Conservation (phyloP, 768 basidiomycete species). For the Termitomyces sp. region DNA sequence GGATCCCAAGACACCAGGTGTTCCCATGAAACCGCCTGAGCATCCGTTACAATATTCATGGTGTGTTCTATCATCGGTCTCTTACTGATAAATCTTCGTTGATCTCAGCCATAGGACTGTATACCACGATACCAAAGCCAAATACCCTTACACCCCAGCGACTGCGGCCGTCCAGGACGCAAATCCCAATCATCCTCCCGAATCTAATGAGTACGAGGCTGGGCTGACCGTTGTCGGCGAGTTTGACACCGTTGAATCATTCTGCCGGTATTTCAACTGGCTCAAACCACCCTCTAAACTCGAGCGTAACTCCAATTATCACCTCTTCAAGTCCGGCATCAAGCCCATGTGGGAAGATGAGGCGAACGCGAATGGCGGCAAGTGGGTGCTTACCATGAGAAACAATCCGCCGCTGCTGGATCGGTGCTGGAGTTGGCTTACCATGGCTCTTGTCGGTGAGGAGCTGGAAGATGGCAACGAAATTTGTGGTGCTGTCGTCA, state of each 20-base stretch:
- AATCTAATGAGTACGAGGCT: conserved; percentile 76
- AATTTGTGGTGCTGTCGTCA: conserved; percentile 85
- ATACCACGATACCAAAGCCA: conserved; percentile 83
- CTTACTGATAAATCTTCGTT: neutral
- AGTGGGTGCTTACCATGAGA: conserved; percentile 94
- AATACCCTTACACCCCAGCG: conserved; percentile 53
- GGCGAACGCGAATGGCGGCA: conserved; percentile 87
- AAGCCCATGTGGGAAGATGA: conserved; percentile 98
- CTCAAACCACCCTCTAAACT: conserved; percentile 86
- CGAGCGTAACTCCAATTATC: conserved; percentile 89
- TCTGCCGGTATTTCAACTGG: conserved; percentile 93
- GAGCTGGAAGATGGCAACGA: conserved; percentile 67
- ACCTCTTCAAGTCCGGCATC: conserved; percentile 91
- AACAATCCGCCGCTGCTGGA: conserved; percentile 75
- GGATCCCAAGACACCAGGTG: conserved; percentile 77
- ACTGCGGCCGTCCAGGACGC: conserved; percentile 24
- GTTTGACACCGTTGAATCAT: conserved; percentile 85
- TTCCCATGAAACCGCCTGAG: conserved; percentile 65
- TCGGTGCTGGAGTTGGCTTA: conserved; percentile 85
- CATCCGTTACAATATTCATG: conserved; percentile 84
- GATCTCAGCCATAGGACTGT: conserved; percentile 57
- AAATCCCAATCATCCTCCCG: conserved; percentile 39
- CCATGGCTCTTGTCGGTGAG: conserved; percentile 88
- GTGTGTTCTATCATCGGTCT: conserved; percentile 33
- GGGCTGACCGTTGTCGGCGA: conserved; percentile 83